These are phyloP conservation scores for Aspergillus calidoustus DNA, from an alignment of 2,329 filamentous ascomycete genomes.

Conservation along the genomic window DNA sequence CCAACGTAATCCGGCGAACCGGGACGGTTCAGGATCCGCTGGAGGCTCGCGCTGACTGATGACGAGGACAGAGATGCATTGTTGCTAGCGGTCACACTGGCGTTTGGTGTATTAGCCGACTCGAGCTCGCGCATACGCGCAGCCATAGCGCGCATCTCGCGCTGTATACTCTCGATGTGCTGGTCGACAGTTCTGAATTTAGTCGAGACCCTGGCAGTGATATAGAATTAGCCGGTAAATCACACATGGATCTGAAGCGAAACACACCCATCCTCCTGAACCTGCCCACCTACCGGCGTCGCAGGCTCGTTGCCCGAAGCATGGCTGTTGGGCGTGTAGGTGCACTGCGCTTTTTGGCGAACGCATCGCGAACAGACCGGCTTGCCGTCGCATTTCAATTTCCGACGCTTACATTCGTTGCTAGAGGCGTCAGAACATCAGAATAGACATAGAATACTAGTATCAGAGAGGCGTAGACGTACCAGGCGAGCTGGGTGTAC, in stretches of 20 bases:
- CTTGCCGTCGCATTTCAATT: conserved; percentile 76
- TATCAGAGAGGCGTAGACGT: conserved; percentile 6
- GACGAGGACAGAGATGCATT: conserved; percentile 17
- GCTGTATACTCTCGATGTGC: conserved; percentile 33
- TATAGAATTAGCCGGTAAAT: not conserved
- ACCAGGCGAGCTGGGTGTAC: conserved; percentile 44
- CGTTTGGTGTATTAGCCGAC: conserved; percentile 21
- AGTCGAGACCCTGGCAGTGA: conserved; percentile 2
- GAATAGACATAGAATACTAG: not conserved
- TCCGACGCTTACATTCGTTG: conserved; percentile 75
- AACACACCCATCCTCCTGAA: conserved; percentile 27
- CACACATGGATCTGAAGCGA: conserved; percentile 6
- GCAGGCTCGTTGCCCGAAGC: conserved; percentile 1
- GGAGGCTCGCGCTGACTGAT: conserved; percentile 22
- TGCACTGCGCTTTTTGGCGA: conserved; percentile 64
- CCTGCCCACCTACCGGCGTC: conserved; percentile 14
- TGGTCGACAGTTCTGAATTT: conserved; percentile 33
- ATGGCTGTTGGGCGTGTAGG: conserved; percentile 68
- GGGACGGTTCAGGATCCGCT: conserved; percentile 38
- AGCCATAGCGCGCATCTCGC: conserved; percentile 37
- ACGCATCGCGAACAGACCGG: conserved; percentile 68
- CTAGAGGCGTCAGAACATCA: conserved; percentile 41
- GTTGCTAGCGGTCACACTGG: conserved; percentile 20
- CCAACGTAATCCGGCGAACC: conserved; percentile 40
- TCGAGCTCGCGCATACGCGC: conserved; percentile 35